A percentile compares a stretch with the other conserved stretches of the same genome.
These are phyloP conservation scores for Quercus mongolica DNA, from an alignment of 306 rosid species.

Conservation along the genomic window DNA sequence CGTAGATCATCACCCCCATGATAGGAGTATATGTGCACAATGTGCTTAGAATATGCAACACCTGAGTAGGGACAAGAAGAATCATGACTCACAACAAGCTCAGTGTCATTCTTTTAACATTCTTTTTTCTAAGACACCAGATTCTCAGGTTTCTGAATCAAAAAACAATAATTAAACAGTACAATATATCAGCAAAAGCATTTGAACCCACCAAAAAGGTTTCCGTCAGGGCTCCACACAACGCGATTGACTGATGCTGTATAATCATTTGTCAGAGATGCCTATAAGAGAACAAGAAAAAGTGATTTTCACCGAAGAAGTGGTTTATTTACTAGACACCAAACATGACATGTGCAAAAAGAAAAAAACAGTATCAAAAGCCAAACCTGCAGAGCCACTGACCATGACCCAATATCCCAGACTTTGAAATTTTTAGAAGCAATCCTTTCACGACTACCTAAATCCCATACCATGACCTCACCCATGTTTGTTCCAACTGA, in stretches of 20 bases:
- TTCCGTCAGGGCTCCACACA: constrained; percentile 97
- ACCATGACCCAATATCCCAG: constrained; percentile 69
- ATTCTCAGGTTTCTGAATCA: constrained; percentile 1
- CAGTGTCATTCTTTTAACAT: background rate
- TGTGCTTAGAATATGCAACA: constrained; percentile 95
- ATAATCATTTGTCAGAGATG: constrained; percentile 70
- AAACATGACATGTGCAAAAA: constrained; percentile 5
- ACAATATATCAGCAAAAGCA: background rate
- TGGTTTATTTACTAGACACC: background rate
- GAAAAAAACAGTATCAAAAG: background rate
- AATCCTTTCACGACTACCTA: constrained; percentile 77
- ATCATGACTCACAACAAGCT: constrained; percentile 18
- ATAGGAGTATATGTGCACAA: constrained; percentile 89
- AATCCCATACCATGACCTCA: constrained; percentile 84
- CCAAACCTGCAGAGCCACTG: constrained; percentile 78
- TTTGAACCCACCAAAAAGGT: constrained; percentile 63
- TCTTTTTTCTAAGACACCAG: background rate
- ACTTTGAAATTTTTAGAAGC: constrained; percentile 75
- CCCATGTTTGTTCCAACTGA: constrained; percentile 95
- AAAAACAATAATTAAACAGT: background rate
- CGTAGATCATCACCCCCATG: constrained; percentile 83
- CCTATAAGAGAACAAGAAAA: constrained; percentile 45
- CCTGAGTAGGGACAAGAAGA: constrained; percentile 45
- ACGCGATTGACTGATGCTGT: constrained; percentile 87
- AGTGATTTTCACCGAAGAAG: constrained; percentile 21